Conservation (phyloP, 495 filamentous ascomycete genomes). For the Penicillium waksmanii region DNA sequence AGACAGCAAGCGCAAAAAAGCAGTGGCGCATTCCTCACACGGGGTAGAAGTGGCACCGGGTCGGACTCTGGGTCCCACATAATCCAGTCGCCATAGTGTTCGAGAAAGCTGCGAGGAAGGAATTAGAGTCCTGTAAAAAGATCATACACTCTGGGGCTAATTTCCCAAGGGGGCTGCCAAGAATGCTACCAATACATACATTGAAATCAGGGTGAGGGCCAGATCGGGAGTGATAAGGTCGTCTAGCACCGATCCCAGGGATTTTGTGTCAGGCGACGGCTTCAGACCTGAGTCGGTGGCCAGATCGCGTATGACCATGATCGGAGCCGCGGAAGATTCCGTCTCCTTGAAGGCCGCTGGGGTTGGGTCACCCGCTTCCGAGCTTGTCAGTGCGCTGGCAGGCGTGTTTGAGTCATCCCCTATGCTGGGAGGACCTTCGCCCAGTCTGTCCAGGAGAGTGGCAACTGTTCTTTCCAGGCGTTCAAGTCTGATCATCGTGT, state of each 20-base stretch:
- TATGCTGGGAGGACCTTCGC: slow-evolving; percentile 21
- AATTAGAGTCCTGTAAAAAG: background rate
- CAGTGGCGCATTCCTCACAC: slow-evolving; percentile 40
- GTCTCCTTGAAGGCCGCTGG: slow-evolving; percentile 19
- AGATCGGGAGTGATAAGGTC: slow-evolving; percentile 28
- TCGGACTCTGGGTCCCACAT: slow-evolving; percentile 36
- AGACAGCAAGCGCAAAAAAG: slow-evolving; percentile 47
- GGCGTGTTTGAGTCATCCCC: slow-evolving; percentile 16
- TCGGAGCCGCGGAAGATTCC: slow-evolving; percentile 35
- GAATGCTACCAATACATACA: slow-evolving; percentile 21
- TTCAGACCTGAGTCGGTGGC: slow-evolving; percentile 34
- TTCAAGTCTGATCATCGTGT: slow-evolving; percentile 33
- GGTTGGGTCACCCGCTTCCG: slow-evolving; percentile 11
- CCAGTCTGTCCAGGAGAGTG: slow-evolving; percentile 38
- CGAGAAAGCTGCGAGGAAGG: slow-evolving; percentile 20
- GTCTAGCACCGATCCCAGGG: slow-evolving; percentile 20
- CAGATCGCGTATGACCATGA: slow-evolving; percentile 41
- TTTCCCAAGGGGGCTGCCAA: background rate
- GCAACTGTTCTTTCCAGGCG: slow-evolving; percentile 40
- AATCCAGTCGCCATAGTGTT: slow-evolving; percentile 50
- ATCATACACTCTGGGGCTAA: background rate
- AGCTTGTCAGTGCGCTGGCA: slow-evolving; percentile 19
- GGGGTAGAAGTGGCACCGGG: slow-evolving; percentile 26
- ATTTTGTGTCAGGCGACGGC: slow-evolving; percentile 27
- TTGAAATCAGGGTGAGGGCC: slow-evolving; percentile 25